Conservation (phyloP, 2,329 filamentous ascomycete species). For the Kalmusia sp. region DNA sequence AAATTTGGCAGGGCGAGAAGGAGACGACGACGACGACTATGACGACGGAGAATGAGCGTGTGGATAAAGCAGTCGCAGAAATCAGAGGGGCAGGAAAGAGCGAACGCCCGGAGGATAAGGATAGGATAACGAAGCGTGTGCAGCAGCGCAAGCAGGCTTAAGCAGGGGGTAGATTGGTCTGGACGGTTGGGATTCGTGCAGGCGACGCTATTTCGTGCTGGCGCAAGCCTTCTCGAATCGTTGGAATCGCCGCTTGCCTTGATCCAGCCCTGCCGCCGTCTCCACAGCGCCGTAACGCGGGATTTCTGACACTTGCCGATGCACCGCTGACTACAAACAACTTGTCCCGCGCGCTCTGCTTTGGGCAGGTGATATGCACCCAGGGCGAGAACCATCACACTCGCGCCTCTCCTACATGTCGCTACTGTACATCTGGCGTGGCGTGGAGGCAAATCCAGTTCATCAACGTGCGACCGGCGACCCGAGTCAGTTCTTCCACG, state of each 20-base stretch:
- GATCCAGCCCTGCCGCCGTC: constrained; percentile 6
- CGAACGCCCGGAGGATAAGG: constrained; percentile 11
- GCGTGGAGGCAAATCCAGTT: background rate
- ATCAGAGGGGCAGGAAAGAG: constrained; percentile 14
- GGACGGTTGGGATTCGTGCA: constrained; percentile 1
- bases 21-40: background rate
- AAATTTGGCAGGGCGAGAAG: constrained; percentile 8
- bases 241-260: constrained; percentile 12
- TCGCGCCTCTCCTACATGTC: background rate
- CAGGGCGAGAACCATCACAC: background rate
- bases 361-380: constrained; percentile 7
- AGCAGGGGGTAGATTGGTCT: constrained; percentile 4
- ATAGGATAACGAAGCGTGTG: constrained; percentile 10
- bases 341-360: background rate
- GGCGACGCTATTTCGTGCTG: background rate
- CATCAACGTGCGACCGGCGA: background rate
- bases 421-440: background rate
- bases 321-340: background rate
- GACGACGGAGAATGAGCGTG: constrained; percentile 12
- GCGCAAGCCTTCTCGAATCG: constrained; percentile 11
- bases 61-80: constrained; percentile 7
- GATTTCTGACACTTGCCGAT: background rate
- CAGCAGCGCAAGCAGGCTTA: constrained; percentile 11
- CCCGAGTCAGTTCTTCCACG: constrained; percentile 10
- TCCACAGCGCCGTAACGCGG: background rate